phyloP scores from a whole-genome alignment of 169 alveolate species.

The Miamiensis avidus region DNA sequence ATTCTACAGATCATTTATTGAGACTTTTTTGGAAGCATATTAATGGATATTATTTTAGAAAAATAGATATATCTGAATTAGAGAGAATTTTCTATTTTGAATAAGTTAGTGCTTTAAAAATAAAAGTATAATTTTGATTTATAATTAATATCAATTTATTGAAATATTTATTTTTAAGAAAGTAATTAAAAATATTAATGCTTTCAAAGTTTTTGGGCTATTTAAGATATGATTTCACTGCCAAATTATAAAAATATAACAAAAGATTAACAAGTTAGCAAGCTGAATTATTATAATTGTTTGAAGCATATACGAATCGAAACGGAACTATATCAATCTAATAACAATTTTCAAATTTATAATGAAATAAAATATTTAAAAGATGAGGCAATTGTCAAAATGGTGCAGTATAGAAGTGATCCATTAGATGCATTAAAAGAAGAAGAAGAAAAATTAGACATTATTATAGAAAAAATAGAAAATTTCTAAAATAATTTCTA shows the following conservation, averaged over 20 bases:
- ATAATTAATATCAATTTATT: too few relatives aligned
- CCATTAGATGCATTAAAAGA: background rate
- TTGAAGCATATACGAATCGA: background rate
- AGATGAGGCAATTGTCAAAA: too few relatives aligned
- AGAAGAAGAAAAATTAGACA: background rate
- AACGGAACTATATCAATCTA: background rate
- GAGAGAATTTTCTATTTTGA: slow-evolving; percentile 38
- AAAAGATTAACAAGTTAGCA: background rate
- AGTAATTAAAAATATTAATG: background rate
- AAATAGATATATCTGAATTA: slow-evolving; percentile 35
- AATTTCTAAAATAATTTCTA: too few relatives aligned
- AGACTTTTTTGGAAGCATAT: slow-evolving; percentile 51
- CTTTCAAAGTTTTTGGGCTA: background rate
- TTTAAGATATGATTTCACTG: background rate
- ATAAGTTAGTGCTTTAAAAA: background rate
- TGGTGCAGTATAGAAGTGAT: background rate
- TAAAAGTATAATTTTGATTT: too few relatives aligned
- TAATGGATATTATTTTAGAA: slow-evolving; percentile 37
- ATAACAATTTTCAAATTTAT: too few relatives aligned
- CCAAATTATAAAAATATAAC: too few relatives aligned
- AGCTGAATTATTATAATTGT: too few relatives aligned
- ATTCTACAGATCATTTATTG: slow-evolving; percentile 31
- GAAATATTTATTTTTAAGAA: background rate
- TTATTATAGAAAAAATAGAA: background rate
- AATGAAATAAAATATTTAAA: too few relatives aligned